Percentiles rank a stretch among this genome's conserved stretches.
Evolutionary conservation across 140 eudicot genomes (phyloP).

Genomic region (Erigeron philadelphicus): DNA sequence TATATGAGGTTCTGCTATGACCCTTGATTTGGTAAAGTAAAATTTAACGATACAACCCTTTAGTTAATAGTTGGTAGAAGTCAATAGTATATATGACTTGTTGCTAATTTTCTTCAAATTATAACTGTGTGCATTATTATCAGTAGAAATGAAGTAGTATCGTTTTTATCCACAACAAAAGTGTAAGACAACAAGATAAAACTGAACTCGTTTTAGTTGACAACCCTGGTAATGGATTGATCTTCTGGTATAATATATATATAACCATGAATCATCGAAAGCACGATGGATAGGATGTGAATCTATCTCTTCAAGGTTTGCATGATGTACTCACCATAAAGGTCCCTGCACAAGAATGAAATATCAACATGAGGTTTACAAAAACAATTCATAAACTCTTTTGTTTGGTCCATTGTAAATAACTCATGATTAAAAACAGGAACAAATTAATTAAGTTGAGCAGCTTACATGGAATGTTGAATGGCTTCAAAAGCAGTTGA

Average conservation of each 20-base stretch:
- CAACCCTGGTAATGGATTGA: slow-evolving; percentile 6
- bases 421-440: neutral
- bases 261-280: slow-evolving; percentile 3
- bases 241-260: slow-evolving; percentile 23
- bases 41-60: no score
- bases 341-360: slow-evolving; percentile 56
- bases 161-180: neutral
- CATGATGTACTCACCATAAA: slow-evolving; percentile 81
- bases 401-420: neutral
- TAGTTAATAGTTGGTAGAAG: no score
- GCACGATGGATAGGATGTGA: neutral
- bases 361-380: slow-evolving; percentile 1
- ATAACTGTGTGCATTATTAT: slow-evolving; percentile 13
- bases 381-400: neutral
- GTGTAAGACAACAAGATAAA: neutral
- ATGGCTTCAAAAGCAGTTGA: slow-evolving; percentile 65
- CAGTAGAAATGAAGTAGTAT: slow-evolving; percentile 5
- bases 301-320: slow-evolving; percentile 63
- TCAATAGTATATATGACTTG: no score
- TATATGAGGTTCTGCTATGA: no score
- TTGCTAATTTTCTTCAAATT: no score
- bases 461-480: slow-evolving; percentile 82
- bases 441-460: neutral
- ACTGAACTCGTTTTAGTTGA: neutral
- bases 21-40: no score